Evolutionary conservation across 2,329 filamentous ascomycete species (phyloP).

Genomic region (Ophiosphaerella narmari): DNA sequence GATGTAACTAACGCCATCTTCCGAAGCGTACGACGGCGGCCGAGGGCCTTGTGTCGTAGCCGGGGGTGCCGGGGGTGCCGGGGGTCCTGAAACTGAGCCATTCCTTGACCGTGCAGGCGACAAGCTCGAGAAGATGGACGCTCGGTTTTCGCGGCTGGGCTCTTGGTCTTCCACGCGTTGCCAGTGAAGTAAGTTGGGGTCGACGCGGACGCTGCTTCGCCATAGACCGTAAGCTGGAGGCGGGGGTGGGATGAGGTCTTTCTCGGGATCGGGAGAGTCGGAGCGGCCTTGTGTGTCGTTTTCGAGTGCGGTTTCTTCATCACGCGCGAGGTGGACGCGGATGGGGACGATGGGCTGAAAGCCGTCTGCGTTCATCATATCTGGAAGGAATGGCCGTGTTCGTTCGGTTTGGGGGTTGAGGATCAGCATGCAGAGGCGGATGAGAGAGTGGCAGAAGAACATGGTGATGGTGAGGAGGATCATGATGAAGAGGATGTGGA

Average conservation of each 20-base stretch:
- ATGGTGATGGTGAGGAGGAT: constrained; percentile 74
- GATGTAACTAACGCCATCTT: constrained; percentile 75
- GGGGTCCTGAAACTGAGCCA: constrained; percentile 4
- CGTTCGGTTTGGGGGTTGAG: constrained; percentile 50
- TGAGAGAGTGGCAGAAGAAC: constrained; percentile 79
- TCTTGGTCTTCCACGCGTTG: constrained; percentile 57
- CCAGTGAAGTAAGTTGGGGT: constrained; percentile 83
- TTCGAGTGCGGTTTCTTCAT: constrained; percentile 66
- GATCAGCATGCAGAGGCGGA: constrained; percentile 72
- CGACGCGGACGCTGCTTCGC: constrained; percentile 79
- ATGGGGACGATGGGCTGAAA: constrained; percentile 77
- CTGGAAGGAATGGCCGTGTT: constrained; percentile 45
- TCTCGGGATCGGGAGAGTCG: constrained; percentile 14
- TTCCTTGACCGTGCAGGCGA: constrained; percentile 1
- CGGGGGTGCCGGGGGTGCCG: background rate
- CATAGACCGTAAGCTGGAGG: constrained; percentile 87
- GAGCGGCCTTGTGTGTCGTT: constrained; percentile 9
- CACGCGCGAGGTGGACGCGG: constrained; percentile 72
- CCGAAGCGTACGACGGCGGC: constrained; percentile 76
- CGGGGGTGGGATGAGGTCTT: constrained; percentile 34
- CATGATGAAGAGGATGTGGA: constrained; percentile 80
- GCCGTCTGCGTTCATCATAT: constrained; percentile 62
- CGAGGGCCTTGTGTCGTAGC: constrained; percentile 44
- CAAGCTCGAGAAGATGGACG: constrained; percentile 6
- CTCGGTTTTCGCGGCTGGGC: background rate